These are phyloP conservation scores for Colletotrichum salicis DNA, from an alignment of 2,329 filamentous ascomycete genomes.

Conservation along the genomic window DNA sequence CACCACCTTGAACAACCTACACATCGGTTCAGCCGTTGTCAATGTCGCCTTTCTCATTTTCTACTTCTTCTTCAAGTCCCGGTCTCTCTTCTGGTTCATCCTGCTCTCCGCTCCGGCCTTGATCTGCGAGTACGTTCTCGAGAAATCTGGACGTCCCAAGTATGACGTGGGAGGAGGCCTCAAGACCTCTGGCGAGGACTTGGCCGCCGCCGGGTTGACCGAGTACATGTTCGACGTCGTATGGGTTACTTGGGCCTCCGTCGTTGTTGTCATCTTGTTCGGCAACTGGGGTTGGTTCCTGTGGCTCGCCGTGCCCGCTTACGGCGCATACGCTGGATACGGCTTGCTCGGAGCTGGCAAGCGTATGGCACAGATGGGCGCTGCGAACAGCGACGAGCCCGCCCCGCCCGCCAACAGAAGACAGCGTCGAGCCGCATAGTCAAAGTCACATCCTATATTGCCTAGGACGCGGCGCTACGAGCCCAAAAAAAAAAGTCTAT, in stretches of 20 bases:
- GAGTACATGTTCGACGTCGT: slow-evolving; percentile 98
- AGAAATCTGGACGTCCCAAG: slow-evolving; percentile 82
- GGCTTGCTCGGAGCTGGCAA: slow-evolving; percentile 65
- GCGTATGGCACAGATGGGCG: slow-evolving; percentile 61
- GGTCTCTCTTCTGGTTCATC: slow-evolving; percentile 75
- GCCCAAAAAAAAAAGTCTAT: slow-evolving; percentile 5
- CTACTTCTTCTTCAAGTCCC: slow-evolving; percentile 73
- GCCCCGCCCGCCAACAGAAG: slow-evolving; percentile 60
- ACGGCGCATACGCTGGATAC: slow-evolving; percentile 64
- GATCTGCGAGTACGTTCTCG: slow-evolving; percentile 85
- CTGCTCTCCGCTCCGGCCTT: slow-evolving; percentile 80
- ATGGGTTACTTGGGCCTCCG: slow-evolving; percentile 90
- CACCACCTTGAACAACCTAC: slow-evolving; percentile 81
- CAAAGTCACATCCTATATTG: neutral
- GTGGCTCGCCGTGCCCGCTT: slow-evolving; percentile 66
- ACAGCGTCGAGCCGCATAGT: slow-evolving; percentile 64
- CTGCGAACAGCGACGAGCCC: slow-evolving; percentile 42
- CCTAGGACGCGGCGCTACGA: neutral
- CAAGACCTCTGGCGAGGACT: slow-evolving; percentile 83
- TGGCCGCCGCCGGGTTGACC: slow-evolving; percentile 86
- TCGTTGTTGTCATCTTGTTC: slow-evolving; percentile 77
- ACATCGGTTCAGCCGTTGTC: slow-evolving; percentile 77
- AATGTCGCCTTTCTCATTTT: slow-evolving; percentile 81
- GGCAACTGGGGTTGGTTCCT: slow-evolving; percentile 80
- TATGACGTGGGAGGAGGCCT: slow-evolving; percentile 76